These are phyloP conservation scores for Candida lessepsii DNA, from an alignment of 805 yeast genomes.

Conservation along the genomic window DNA sequence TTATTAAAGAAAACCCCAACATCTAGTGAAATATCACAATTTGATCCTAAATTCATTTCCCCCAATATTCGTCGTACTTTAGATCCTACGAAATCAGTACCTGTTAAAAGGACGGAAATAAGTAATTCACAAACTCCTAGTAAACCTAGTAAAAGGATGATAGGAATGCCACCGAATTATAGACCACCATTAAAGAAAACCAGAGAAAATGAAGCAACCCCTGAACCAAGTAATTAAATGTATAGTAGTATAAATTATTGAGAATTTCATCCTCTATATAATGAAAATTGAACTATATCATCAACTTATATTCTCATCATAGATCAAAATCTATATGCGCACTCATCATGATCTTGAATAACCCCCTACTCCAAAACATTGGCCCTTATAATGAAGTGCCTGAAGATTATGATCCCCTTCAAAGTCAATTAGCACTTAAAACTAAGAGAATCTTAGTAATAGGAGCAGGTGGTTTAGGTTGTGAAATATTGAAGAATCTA, in stretches of 20 bases:
- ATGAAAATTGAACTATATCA: not conserved
- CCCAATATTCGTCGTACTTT: slow-evolving; percentile 52
- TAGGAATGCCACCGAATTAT: slow-evolving; percentile 17
- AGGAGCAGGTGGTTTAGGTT: slow-evolving; percentile 85
- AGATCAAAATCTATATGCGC: too few species aligned
- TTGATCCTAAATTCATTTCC: slow-evolving; percentile 50
- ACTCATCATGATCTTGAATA: slow-evolving; percentile 7
- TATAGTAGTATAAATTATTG: too few species aligned
- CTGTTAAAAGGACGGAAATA: slow-evolving; percentile 45
- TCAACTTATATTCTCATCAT: not conserved
- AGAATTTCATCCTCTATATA: not conserved
- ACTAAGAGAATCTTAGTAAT: slow-evolving; percentile 41
- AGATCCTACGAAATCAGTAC: slow-evolving; percentile 68
- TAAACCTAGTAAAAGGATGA: slow-evolving; percentile 13
- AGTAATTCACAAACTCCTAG: slow-evolving; percentile 15
- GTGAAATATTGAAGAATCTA: slow-evolving; percentile 73
- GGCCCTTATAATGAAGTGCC: slow-evolving; percentile 44
- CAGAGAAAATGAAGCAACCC: slow-evolving; percentile 1
- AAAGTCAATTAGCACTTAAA: slow-evolving; percentile 23
- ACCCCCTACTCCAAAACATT: slow-evolving; percentile 20
- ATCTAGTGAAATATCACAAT: slow-evolving; percentile 52
- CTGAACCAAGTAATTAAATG: not conserved
- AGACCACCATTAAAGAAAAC: slow-evolving; percentile 23
- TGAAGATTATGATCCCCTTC: slow-evolving; percentile 27
- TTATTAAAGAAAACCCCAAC: slow-evolving; percentile 44